These are phyloP conservation scores for Biscogniauxia marginata DNA, from an alignment of 2,329 filamentous ascomycete genomes.

Conservation along the genomic window DNA sequence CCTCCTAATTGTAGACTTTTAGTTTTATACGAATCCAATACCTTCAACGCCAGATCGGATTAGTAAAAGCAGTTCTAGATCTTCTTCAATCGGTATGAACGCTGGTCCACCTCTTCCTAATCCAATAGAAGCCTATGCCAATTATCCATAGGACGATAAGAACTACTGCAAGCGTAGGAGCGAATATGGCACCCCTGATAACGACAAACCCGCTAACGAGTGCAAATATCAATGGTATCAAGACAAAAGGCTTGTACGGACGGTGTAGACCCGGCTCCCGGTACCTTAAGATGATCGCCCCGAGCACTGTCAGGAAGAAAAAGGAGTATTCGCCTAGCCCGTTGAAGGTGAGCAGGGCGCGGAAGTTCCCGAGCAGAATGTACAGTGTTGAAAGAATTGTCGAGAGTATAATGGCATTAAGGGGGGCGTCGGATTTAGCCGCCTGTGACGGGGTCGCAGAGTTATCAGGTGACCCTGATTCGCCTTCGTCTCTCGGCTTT, in stretches of 20 bases:
- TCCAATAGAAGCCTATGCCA: slow-evolving; percentile 45
- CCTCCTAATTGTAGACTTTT: no score
- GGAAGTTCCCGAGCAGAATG: slow-evolving; percentile 60
- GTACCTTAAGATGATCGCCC: slow-evolving; percentile 54
- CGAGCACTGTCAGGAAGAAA: slow-evolving; percentile 62
- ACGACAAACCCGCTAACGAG: slow-evolving; percentile 61
- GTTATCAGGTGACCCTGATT: slow-evolving; percentile 4
- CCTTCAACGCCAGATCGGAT: no score
- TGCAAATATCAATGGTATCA: slow-evolving; percentile 53
- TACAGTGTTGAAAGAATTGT: slow-evolving; percentile 52
- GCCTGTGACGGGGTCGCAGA: slow-evolving; percentile 2
- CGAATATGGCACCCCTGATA: slow-evolving; percentile 57
- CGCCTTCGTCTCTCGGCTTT: slow-evolving; percentile 6
- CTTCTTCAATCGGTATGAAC: no score
- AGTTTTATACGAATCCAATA: no score
- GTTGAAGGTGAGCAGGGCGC: slow-evolving; percentile 59
- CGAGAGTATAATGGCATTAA: slow-evolving; percentile 53
- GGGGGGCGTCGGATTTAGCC: slow-evolving; percentile 46
- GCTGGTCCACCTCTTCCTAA: slow-evolving; percentile 15
- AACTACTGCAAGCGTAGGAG: slow-evolving; percentile 51
- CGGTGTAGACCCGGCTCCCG: slow-evolving; percentile 53
- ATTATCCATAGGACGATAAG: slow-evolving; percentile 51
- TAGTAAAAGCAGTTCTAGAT: no score
- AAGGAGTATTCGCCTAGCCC: slow-evolving; percentile 61
- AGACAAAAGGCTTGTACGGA: slow-evolving; percentile 54